Conservation (phyloP, 768 basidiomycete genomes). For the Lentinula sp. region DNA sequence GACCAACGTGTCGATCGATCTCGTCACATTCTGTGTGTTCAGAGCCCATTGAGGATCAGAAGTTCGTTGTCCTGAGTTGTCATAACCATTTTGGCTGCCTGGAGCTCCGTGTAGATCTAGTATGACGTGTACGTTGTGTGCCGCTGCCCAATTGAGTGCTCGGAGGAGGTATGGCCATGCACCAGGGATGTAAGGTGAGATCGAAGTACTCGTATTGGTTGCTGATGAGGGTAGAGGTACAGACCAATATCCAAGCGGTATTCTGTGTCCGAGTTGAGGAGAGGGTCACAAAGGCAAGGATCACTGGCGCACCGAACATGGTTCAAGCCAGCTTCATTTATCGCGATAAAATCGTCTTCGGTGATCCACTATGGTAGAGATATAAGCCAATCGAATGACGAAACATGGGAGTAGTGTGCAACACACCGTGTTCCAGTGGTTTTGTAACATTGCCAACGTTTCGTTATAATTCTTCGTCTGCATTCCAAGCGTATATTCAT, state of each 20-base stretch:
- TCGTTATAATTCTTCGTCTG: constrained; percentile 30
- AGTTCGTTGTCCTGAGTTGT: constrained; percentile 69
- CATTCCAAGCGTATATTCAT: constrained; percentile 59
- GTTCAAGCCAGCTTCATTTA: constrained; percentile 61
- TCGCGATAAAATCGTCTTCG: constrained; percentile 63
- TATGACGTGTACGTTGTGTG: constrained; percentile 59
- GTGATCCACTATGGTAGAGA: constrained; percentile 44
- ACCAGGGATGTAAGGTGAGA: constrained; percentile 49
- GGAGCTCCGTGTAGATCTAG: constrained; percentile 76
- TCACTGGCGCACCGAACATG: constrained; percentile 51
- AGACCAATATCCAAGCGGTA: constrained; percentile 77
- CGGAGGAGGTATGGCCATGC: constrained; percentile 66
- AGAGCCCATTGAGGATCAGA: constrained; percentile 49
- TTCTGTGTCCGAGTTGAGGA: constrained; percentile 27
- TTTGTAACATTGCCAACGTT: constrained; percentile 36
- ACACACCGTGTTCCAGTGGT: constrained; percentile 52
- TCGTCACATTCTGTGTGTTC: constrained; percentile 39
- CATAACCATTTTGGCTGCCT: constrained; percentile 49
- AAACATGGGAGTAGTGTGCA: neutral
- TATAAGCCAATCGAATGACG: neutral
- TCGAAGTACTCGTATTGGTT: constrained; percentile 31
- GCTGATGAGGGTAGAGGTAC: constrained; percentile 56
- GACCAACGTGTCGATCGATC: constrained; percentile 53
- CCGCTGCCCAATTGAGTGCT: constrained; percentile 59
- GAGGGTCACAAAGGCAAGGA: neutral